These are phyloP conservation scores for Phytopythium cucurbitacearum DNA, from an alignment of 352 stramenopile genomes.

Conservation along the genomic window DNA sequence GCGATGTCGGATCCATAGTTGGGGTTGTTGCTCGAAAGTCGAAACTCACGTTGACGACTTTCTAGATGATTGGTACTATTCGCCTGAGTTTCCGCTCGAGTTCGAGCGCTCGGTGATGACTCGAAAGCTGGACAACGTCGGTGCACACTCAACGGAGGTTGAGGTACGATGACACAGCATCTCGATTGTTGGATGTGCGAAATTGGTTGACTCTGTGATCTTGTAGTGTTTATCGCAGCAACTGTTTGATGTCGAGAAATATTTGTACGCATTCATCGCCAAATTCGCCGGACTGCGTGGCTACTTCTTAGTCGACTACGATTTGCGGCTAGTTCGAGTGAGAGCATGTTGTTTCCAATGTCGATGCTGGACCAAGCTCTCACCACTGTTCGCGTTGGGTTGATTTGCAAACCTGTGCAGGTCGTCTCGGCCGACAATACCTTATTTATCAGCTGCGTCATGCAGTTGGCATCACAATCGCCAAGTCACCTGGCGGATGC, in stretches of 20 bases:
- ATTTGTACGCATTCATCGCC: constrained; percentile 42
- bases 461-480: constrained; percentile 21
- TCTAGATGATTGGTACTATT: constrained; percentile 36
- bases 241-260: constrained; percentile 53
- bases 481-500: too few relatives aligned
- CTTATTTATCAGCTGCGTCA: constrained; percentile 44
- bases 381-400: not conserved
- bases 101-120: constrained; percentile 10
- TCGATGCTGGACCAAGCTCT: not conserved
- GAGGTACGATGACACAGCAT: constrained; percentile 11
- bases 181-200: constrained; percentile 1
- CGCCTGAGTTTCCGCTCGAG: constrained; percentile 35
- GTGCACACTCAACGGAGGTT: constrained; percentile 6
- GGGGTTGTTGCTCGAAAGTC: not conserved
- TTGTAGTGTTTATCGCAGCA: constrained; percentile 37
- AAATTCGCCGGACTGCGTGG: constrained; percentile 31
- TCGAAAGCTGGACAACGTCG: not conserved
- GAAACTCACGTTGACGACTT: not conserved
- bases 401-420: constrained; percentile 9
- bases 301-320: constrained; percentile 58
- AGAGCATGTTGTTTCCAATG: not conserved
- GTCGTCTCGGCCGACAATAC: constrained; percentile 17
- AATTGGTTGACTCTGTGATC: not conserved
- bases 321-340: constrained; percentile 49
- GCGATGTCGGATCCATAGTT: not conserved